Percentiles rank a stretch among this genome's conserved stretches.
Conservation (phyloP, 495 filamentous ascomycete genomes). For the Penicillium malachiteum region DNA sequence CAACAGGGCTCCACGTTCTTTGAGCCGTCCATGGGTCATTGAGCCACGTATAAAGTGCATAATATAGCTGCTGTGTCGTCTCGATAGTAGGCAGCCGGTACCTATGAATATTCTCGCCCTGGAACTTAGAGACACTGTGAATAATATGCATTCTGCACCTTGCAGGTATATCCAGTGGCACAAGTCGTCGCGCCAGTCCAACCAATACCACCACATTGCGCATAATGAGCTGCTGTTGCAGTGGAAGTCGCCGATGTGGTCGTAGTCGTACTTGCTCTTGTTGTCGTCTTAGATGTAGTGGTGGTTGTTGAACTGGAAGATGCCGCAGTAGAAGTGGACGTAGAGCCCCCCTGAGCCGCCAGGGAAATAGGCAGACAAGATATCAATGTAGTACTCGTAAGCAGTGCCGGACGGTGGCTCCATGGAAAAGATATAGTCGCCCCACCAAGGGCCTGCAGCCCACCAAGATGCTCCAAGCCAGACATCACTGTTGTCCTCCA, state of each 20-base stretch:
- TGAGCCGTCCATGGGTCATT: too few species aligned
- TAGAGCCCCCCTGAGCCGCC: not conserved
- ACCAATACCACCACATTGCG: conserved; percentile 49
- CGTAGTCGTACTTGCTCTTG: conserved; percentile 23
- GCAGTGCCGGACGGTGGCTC: conserved; percentile 54
- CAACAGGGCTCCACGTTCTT: too few species aligned
- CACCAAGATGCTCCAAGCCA: conserved; percentile 71
- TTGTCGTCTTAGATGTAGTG: conserved; percentile 1
- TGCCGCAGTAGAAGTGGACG: conserved; percentile 1
- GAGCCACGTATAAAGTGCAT: too few species aligned
- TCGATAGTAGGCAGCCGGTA: too few species aligned
- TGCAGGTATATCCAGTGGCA: conserved; percentile 37
- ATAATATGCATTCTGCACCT: conserved; percentile 40
- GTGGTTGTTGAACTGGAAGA: conserved; percentile 2
- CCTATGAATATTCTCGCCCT: too few species aligned
- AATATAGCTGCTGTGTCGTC: too few species aligned
- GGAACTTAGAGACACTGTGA: conserved; percentile 42
- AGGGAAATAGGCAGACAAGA: conserved; percentile 21
- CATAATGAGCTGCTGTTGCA: conserved; percentile 31
- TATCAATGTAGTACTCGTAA: conserved; percentile 37
- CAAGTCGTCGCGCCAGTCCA: conserved; percentile 51
- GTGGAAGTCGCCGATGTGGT: conserved; percentile 4
- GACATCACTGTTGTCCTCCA: conserved; percentile 58
- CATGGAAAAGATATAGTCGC: conserved; percentile 55
- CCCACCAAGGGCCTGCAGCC: conserved; percentile 62